A percentile compares a stretch with the other conserved stretches of the same genome.
These are phyloP conservation scores for Kazachstania bromeliacearum DNA, from an alignment of 805 yeast genomes.

Conservation along the genomic window DNA sequence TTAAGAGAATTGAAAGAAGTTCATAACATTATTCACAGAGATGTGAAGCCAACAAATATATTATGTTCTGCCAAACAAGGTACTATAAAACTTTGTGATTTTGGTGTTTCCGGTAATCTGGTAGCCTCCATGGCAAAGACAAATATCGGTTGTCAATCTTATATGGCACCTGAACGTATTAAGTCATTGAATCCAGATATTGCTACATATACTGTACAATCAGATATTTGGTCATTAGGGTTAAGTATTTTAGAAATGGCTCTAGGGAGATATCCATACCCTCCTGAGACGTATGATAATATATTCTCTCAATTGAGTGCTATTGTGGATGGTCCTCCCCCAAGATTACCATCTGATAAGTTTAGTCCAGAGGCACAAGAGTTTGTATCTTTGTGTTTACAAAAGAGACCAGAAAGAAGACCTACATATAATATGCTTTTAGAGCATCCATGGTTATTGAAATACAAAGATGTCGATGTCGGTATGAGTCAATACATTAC, in stretches of 20 bases:
- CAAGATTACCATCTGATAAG: slow-evolving; percentile 52
- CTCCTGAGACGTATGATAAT: slow-evolving; percentile 83
- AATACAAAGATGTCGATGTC: slow-evolving; percentile 35
- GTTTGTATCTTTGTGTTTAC: slow-evolving; percentile 69
- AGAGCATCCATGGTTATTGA: slow-evolving; percentile 74
- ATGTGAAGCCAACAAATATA: slow-evolving; percentile 93
- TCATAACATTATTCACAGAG: slow-evolving; percentile 91
- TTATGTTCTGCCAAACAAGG: slow-evolving; percentile 67
- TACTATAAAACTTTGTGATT: slow-evolving; percentile 86
- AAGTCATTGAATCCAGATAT: slow-evolving; percentile 65
- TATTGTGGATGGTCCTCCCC: slow-evolving; percentile 93
- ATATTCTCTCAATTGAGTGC: slow-evolving; percentile 91
- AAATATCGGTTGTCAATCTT: slow-evolving; percentile 94
- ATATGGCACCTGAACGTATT: slow-evolving; percentile 98
- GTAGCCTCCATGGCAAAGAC: slow-evolving; percentile 94
- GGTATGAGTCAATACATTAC: slow-evolving; percentile 32
- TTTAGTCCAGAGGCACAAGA: slow-evolving; percentile 72
- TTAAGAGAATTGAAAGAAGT: slow-evolving; percentile 75
- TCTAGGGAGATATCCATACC: slow-evolving; percentile 89
- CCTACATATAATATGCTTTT: slow-evolving; percentile 72
- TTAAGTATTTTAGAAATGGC: slow-evolving; percentile 80
- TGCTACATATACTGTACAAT: slow-evolving; percentile 79
- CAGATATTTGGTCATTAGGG: slow-evolving; percentile 94
- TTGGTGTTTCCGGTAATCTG: slow-evolving; percentile 90
- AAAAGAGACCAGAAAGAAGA: slow-evolving; percentile 70